Evolutionary conservation across 2,329 filamentous ascomycete genomes (phyloP).

Genomic region (Phoma sp.): DNA sequence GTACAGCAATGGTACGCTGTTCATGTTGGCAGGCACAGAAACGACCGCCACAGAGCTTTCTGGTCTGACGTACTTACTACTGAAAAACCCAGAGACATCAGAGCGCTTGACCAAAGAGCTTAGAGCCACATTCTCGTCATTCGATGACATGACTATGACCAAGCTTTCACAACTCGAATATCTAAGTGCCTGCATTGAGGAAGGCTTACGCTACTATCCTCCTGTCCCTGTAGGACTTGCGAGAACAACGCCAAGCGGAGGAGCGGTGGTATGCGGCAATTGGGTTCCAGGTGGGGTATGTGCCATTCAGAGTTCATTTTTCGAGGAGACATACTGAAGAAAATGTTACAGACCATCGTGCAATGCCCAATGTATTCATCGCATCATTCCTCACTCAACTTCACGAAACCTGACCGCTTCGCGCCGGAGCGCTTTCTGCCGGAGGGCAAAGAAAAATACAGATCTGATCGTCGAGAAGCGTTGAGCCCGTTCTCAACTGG

Average conservation of each 20-base stretch:
- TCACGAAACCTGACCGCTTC: too few species aligned
- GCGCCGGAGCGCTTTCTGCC: too few species aligned
- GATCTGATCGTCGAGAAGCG: background rate
- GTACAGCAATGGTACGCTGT: constrained; percentile 12
- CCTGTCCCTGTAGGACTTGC: constrained; percentile 48
- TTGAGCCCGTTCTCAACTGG: constrained; percentile 36
- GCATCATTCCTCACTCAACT: too few species aligned
- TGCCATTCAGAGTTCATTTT: too few species aligned
- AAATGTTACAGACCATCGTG: too few species aligned
- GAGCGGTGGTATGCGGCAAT: constrained; percentile 30
- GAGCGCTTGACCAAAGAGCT: constrained; percentile 28
- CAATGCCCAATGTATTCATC: too few species aligned
- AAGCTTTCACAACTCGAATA: constrained; percentile 39
- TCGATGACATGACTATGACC: constrained; percentile 29
- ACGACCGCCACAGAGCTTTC: constrained; percentile 37
- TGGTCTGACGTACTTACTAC: constrained; percentile 35
- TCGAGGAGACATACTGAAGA: too few species aligned
- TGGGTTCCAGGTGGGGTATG: constrained; percentile 36
- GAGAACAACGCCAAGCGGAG: constrained; percentile 30
- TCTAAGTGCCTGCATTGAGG: constrained; percentile 52
- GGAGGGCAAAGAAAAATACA: too few species aligned
- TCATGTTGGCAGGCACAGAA: constrained; percentile 39
- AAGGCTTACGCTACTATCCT: constrained; percentile 54
- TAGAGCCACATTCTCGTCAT: constrained; percentile 7
- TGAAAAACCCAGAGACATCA: constrained; percentile 26